Conservation (phyloP, 768 basidiomycete species). For the Pleurotus platypus region DNA sequence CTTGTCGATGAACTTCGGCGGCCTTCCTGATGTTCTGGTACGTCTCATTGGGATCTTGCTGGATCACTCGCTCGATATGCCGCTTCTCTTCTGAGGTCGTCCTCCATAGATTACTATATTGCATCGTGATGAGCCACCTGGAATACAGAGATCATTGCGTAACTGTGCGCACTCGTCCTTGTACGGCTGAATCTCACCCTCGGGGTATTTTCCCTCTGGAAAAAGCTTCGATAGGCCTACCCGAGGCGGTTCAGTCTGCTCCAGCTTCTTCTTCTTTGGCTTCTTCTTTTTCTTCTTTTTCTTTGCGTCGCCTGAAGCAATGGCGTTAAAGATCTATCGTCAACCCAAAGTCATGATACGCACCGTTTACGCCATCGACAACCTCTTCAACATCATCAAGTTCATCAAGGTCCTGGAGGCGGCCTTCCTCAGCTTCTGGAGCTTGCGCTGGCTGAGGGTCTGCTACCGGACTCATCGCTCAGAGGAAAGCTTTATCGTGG, state of each 20-base stretch:
- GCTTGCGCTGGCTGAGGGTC: conserved; percentile 3
- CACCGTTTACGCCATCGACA: conserved; percentile 8
- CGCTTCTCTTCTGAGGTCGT: conserved; percentile 90
- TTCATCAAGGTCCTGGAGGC: conserved; percentile 10
- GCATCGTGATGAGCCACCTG: conserved; percentile 1
- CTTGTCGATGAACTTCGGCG: conserved; percentile 95
- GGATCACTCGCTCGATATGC: conserved; percentile 70
- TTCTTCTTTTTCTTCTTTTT: conserved; percentile 97
- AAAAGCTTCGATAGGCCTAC: conserved; percentile 88
- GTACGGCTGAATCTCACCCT: conserved; percentile 90
- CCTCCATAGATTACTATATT: conserved; percentile 78
- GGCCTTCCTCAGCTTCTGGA: neutral
- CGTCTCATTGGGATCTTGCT: conserved; percentile 79
- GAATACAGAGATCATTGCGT: conserved; percentile 5
- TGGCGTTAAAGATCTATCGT: neutral
- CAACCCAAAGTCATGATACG: neutral
- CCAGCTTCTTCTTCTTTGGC: conserved; percentile 76
- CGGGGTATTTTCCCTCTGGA: conserved; percentile 81
- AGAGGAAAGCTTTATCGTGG: no score
- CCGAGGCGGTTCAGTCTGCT: conserved; percentile 90
- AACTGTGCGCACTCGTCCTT: conserved; percentile 73
- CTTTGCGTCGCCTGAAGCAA: conserved; percentile 46
- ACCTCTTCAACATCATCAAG: conserved; percentile 14
- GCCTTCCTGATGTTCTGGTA: conserved; percentile 90
- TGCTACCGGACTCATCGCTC: conserved; percentile 9